Conservation (phyloP, 2,329 filamentous ascomycete genomes). For the Talaromyces piceae region DNA sequence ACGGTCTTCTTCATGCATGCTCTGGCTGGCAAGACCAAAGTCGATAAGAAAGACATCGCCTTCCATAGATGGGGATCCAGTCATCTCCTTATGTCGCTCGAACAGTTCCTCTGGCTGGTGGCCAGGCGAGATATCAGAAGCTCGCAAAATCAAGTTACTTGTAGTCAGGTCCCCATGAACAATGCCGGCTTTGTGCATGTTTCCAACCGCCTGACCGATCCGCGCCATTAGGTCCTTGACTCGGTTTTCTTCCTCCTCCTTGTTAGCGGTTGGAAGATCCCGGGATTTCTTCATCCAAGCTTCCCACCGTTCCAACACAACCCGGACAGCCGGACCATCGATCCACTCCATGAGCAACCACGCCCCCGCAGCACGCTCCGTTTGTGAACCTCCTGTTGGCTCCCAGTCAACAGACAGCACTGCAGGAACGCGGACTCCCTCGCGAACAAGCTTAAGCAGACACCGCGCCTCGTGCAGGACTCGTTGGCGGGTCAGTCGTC, state of each 20-base stretch:
- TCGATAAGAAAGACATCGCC: slow-evolving; percentile 88
- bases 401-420: slow-evolving; percentile 65
- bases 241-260: slow-evolving; percentile 39
- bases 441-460: slow-evolving; percentile 66
- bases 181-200: slow-evolving; percentile 73
- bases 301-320: slow-evolving; percentile 63
- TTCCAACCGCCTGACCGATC: slow-evolving; percentile 65
- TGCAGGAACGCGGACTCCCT: slow-evolving; percentile 74
- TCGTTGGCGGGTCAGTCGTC: slow-evolving; percentile 75
- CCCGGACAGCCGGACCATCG: slow-evolving; percentile 61
- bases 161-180: slow-evolving; percentile 95
- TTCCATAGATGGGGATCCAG: slow-evolving; percentile 32
- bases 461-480: slow-evolving; percentile 85
- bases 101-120: slow-evolving; percentile 10
- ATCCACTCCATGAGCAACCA: slow-evolving; percentile 86
- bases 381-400: slow-evolving; percentile 40
- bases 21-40: slow-evolving; percentile 81
- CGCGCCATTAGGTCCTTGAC: slow-evolving; percentile 59
- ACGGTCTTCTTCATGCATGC: slow-evolving; percentile 77
- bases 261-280: slow-evolving; percentile 17
- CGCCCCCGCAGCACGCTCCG: slow-evolving; percentile 54
- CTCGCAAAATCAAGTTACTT: slow-evolving; percentile 92
- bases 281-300: slow-evolving; percentile 34
- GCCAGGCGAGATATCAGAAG: slow-evolving; percentile 42
- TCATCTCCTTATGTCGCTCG: slow-evolving; percentile 11